Evolutionary conservation across 1,284 basidiomycete species (phyloP).

Genomic region (Puccinia hordei): DNA sequence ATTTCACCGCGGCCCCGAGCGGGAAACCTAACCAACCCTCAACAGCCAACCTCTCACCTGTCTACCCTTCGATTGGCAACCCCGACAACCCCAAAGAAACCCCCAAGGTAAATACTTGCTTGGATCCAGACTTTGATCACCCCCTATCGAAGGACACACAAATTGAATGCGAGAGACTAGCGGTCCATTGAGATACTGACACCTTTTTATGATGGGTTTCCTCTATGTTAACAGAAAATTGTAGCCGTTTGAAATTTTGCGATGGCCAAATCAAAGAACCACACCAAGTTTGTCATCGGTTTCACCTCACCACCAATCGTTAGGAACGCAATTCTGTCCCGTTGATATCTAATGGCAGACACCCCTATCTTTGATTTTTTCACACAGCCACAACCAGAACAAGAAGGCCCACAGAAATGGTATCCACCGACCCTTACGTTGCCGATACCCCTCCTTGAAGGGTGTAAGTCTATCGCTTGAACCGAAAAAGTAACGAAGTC

Average conservation of each 20-base stretch:
- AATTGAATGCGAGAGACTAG: not conserved
- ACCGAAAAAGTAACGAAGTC: not conserved
- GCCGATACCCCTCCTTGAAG: conserved; percentile 49
- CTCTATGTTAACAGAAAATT: not conserved
- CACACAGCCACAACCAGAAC: conserved; percentile 50
- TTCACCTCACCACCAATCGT: not conserved
- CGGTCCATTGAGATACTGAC: not conserved
- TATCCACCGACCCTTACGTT: conserved; percentile 30
- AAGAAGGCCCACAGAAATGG: conserved; percentile 51
- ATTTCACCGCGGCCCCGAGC: no score
- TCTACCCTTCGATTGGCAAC: not conserved
- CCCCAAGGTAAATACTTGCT: not conserved
- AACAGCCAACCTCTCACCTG: not conserved
- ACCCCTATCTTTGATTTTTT: not conserved
- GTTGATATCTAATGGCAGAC: not conserved
- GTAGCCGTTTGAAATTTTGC: conserved; percentile 2
- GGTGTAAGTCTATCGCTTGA: conserved; percentile 18
- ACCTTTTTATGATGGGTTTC: not conserved
- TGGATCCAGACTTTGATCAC: not conserved
- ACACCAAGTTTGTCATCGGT: conserved; percentile 42
- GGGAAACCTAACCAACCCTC: not conserved
- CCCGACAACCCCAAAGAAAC: not conserved
- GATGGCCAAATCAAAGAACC: conserved; percentile 51
- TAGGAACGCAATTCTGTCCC: not conserved
- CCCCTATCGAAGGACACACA: not conserved